Base-by-base conservation (phyloP, 2,329 filamentous ascomycete genomes). In the Cryphonectria carpinicola region DNA sequence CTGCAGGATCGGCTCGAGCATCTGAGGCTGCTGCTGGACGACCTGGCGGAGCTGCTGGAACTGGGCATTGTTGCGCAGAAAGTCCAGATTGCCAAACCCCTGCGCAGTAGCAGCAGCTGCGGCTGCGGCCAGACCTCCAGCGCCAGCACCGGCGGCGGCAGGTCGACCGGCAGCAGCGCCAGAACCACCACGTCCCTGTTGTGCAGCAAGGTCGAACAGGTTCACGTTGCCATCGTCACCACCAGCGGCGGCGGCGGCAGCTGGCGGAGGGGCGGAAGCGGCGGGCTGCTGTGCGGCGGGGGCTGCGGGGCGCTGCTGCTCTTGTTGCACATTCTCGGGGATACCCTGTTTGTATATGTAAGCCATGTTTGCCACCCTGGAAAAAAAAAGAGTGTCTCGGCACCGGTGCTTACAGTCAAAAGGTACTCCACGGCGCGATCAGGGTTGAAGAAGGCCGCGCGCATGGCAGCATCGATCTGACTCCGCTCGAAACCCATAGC, bases 11-110 rank as follows among this genome's bases (percentile, higher is more conserved):
- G 96, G 95, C 84, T 99, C 96, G 32, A 99, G 91, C 96, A 99
- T 99, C 80, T 96, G 93, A 25, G 96, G 96, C 80, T 98, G 93
- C 81, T 98, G 95, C 83, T 99, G 96, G 61, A 99, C 95, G 32
- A 99, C 92, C 83, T 98, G 95, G 74, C 96, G 92, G 72, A 99
- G 89, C 83, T 99, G 96, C 83, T 98, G 96, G 84, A 99, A 99
- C 82, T 98, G 95, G 35, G 95, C 92, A 81, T 98, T 98, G 82
- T 95, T 93, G 78, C 96, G 92, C 69, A 99, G 86, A 81, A 97
- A 98, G 74, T 98, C 95, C 71, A 99, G 89, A 78, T 95, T 97
- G 37, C 92, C 92, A 37, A 93, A 83, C 56, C 88, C 87, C 68
- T 79, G 81, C 28, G 80, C 82, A 43, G 78, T 82, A 65, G 80